A percentile compares a stretch with the other conserved stretches of the same genome.
Evolutionary conservation across 768 basidiomycete genomes (phyloP).

Genomic region (Trametes coccinea): DNA sequence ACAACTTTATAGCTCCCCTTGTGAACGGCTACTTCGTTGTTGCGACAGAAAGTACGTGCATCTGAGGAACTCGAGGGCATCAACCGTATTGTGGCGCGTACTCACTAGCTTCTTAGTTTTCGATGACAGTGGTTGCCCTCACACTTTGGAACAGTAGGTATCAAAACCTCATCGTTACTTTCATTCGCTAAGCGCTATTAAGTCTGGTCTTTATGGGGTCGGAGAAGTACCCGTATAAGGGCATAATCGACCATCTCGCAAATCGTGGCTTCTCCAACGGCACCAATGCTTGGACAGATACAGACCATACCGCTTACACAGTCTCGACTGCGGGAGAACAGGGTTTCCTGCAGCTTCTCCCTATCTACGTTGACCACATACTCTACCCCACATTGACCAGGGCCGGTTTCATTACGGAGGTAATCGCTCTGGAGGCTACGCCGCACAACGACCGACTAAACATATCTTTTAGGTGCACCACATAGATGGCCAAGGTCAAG

Average conservation of each 20-base stretch:
- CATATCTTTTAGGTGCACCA: conserved; percentile 73
- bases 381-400: conserved; percentile 94
- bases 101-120: conserved; percentile 58
- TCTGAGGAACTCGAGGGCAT: neutral
- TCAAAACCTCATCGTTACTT: conserved; percentile 3
- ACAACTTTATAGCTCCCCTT: conserved; percentile 60
- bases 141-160: conserved; percentile 91
- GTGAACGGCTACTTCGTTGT: conserved; percentile 92
- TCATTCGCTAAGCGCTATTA: conserved; percentile 4
- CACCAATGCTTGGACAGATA: conserved; percentile 97
- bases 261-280: conserved; percentile 92
- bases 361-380: conserved; percentile 94
- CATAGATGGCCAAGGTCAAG: conserved; percentile 84
- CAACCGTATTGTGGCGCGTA: neutral
- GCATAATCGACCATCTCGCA: conserved; percentile 91
- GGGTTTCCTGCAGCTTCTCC: conserved; percentile 82
- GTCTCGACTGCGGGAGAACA: conserved; percentile 94
- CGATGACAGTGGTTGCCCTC: conserved; percentile 92
- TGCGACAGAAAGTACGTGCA: conserved; percentile 77
- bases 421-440: neutral
- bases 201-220: conserved; percentile 95
- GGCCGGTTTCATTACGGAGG: conserved; percentile 73
- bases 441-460: neutral
- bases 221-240: conserved; percentile 94
- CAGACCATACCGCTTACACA: conserved; percentile 93